These are phyloP conservation scores for Tetradesmus obliquus DNA, from an alignment of 139 green algal genomes.

Conservation along the genomic window DNA sequence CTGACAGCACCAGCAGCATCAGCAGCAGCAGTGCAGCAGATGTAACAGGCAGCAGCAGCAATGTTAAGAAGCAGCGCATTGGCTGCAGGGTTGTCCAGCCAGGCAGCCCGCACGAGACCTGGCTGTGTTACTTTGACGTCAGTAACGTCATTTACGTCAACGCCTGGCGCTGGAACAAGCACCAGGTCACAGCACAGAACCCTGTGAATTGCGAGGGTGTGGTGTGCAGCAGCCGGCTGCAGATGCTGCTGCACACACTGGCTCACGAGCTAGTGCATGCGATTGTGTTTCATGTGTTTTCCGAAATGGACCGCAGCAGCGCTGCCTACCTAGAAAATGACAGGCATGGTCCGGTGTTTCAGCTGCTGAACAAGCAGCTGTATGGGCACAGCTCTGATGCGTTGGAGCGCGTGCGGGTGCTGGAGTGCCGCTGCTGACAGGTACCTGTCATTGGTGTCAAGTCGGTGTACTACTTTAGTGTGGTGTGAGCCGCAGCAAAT, in stretches of 20 bases:
- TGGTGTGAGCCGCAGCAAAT: too few species aligned
- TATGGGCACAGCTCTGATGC: conserved; percentile 45
- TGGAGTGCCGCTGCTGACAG: neutral
- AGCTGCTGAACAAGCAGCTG: conserved; percentile 46
- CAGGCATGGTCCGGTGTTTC: conserved; percentile 42
- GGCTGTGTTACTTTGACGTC: conserved; percentile 28
- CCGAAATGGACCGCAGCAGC: conserved; percentile 23
- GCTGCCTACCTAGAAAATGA: conserved; percentile 18
- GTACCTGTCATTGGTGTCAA: too few species aligned
- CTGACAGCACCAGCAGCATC: neutral
- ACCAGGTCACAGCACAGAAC: neutral
- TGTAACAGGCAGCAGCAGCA: neutral
- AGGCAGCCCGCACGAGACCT: neutral
- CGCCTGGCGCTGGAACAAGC: conserved; percentile 26
- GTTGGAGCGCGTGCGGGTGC: neutral
- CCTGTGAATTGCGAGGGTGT: conserved; percentile 45
- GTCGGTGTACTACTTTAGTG: too few species aligned
- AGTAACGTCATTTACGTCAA: conserved; percentile 25
- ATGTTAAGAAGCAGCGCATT: neutral
- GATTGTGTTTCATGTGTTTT: conserved; percentile 22
- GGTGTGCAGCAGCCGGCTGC: conserved; percentile 17
- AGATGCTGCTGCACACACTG: conserved; percentile 44
- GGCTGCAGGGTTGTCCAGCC: neutral
- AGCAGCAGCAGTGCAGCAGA: neutral
- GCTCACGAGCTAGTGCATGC: conserved; percentile 51